Base-by-base conservation (phyloP, 768 basidiomycete genomes). In the Suillus sp. region DNA sequence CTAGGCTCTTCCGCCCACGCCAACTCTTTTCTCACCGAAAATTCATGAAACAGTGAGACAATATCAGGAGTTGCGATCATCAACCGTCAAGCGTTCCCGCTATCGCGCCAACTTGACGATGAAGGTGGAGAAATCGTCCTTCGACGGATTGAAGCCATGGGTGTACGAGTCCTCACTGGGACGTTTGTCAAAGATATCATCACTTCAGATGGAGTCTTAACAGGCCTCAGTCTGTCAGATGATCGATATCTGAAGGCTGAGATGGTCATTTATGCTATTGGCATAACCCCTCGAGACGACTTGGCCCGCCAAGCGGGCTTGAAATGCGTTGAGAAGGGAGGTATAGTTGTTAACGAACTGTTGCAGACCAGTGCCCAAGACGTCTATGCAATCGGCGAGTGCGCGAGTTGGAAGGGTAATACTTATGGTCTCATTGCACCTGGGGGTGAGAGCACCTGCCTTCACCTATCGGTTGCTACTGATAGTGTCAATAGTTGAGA, bases 341-440 rank as follows among this genome's bases (percentile, higher is more conserved):
- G 90, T 0, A 79, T 92, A 65, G 69, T 81, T 4, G 85, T 91
- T 9, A 78, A 82, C 35, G 86, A 89, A 62, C 74, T 77, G 59
- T 74, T 91, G 54, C 72, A 78, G 68, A 91, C 89, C 1, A 86
- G 81, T 11, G 82, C 79, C 1, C 69, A 81, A 45, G 83, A 86
- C 59, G 82, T 91, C 7, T 91, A 84, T 66, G 90, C 90, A 7
- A 87, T 92, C 55, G 91, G 91, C 5, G 91, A 91, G 72, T 92
- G 91, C 69, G 89, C 89, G 1, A 80, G 78, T 55, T 92, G 88
- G 88, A 79, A 75, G 59, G 83, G 80, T 2, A 84, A 88, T 45
- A 85, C 82, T n/a, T 91, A 89, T 67, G 90, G 90, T 3, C 77
- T 92, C 11, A 89, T 91, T 68, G 89, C 83, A 2, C 90, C 90